These are phyloP conservation scores for Jatropha curcas DNA, from an alignment of 345 rosid species.

Conservation along the genomic window DNA sequence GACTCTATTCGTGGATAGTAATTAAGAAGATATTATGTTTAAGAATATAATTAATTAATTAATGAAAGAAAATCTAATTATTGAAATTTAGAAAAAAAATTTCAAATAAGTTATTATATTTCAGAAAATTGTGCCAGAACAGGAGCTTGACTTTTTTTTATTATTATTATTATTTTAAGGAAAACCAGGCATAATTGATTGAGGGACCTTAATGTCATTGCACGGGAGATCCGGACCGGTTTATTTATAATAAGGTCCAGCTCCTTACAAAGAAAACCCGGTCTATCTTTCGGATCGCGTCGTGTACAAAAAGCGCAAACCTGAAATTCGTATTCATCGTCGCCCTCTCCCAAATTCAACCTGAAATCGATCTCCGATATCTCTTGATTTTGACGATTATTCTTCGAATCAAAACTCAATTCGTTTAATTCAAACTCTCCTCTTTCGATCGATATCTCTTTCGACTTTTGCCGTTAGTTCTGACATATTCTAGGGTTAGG, in stretches of 20 bases:
- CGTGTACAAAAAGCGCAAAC: conserved; percentile 33
- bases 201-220: conserved; percentile 18
- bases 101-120: too few relatives aligned
- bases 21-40: too few relatives aligned
- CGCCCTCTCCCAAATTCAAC: conserved; percentile 21
- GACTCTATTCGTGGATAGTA: too few relatives aligned
- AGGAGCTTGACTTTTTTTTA: too few relatives aligned
- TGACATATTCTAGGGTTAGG: conserved; percentile 50
- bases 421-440: conserved; percentile 31
- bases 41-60: too few relatives aligned
- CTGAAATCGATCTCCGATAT: conserved; percentile 30
- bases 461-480: conserved; percentile 13
- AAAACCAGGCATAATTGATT: too few relatives aligned
- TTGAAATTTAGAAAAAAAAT: too few relatives aligned
- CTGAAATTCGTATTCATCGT: conserved; percentile 26
- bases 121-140: too few relatives aligned
- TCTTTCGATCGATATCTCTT: conserved; percentile 31
- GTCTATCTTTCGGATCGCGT: conserved; percentile 37
- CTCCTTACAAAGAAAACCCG: conserved; percentile 23
- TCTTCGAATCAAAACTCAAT: conserved; percentile 21
- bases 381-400: neutral
- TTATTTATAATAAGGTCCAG: conserved; percentile 16
- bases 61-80: too few relatives aligned
- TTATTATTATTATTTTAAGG: too few relatives aligned
- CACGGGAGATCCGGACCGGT: conserved; percentile 16